Conservation (phyloP, 306 rosid genomes). For the Fagus crenata region DNA sequence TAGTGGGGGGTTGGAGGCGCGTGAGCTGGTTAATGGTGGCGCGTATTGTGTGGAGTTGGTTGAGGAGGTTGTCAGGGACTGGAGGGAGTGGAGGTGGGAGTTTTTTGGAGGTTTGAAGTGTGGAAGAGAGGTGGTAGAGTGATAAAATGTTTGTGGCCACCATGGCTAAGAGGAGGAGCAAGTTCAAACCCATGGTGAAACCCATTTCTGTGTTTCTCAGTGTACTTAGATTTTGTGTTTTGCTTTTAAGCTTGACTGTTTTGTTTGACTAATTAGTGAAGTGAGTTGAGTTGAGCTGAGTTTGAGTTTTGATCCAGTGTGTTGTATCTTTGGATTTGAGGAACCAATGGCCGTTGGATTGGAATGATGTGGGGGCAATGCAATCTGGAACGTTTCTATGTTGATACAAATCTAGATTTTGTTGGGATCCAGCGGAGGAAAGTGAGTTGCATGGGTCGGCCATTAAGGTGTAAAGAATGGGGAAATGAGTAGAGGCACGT, state of each 20-base stretch:
- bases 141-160: conserved; percentile 95
- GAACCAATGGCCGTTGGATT: conserved; percentile 21
- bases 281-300: background rate
- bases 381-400: background rate
- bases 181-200: conserved; percentile 74
- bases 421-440: background rate
- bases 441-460: conserved; percentile 11
- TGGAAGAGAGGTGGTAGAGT: conserved; percentile 85
- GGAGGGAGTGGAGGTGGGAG: conserved; percentile 44
- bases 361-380: background rate
- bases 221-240: conserved; percentile 4
- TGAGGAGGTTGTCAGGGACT: conserved; percentile 79
- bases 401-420: conserved; percentile 19
- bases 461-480: background rate
- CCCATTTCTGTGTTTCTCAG: conserved; percentile 48
- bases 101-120: conserved; percentile 49
- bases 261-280: conserved; percentile 20
- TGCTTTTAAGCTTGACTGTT: background rate
- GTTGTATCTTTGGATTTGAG: background rate
- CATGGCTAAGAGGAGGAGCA: conserved; percentile 82
- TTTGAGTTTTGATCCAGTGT: background rate
- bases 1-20: conserved; percentile 52
- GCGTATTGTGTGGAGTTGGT: conserved; percentile 84
- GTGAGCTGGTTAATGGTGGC: conserved; percentile 96
- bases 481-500: conserved; percentile 24